Base-by-base conservation (phyloP, 2,329 filamentous ascomycete species). In the Cladophialophora psammophila region DNA sequence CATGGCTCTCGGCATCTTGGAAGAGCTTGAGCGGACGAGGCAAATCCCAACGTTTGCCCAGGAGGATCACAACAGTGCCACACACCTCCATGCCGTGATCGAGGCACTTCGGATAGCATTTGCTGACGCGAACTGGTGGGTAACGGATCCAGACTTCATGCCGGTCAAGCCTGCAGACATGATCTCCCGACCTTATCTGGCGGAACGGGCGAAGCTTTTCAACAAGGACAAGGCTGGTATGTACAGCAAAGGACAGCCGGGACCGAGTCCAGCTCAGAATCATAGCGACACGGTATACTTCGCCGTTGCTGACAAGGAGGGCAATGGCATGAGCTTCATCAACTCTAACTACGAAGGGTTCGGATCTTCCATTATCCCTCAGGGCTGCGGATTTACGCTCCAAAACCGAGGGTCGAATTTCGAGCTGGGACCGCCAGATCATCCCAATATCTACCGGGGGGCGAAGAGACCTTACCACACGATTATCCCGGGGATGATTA, bases 201-300 rank as follows among this genome's bases (percentile, higher is more conserved):
- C 90, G 3, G 84, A 90, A 74, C 88, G 93, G 0, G 81, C 84
- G 0, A 86, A 86, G 61, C 84, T 92, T 0, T 90, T 91, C 74
- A 79, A 84, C 62, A 81, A 86, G 0, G 79, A 83, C 0, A 82
- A 82, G 61, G 85, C 85, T 1, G 79, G 81, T 31, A 80, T 82
- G 18, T 78, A 85, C 7, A 78, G 90, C 0, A 91, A 93, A 75
- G 94, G 94, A 64, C 74, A 81, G 31, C 84, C 83, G 0, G 60
- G 66, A 18, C 70, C 66, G 7, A 91, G 92, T 77, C 93, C 93
- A 0, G 94, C 94, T 0, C 88, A 96, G 68, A 90, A 89, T 69
- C 91, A 91, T 79, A 91, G 90, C 77, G 95, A 99, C 78, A 98
- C 95, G 0, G 95, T 98, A 34, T 98, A 98, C 82, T 96, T 98